Base-by-base conservation (phyloP, 805 yeast genomes). In the Isabelozyma rhagii region DNA sequence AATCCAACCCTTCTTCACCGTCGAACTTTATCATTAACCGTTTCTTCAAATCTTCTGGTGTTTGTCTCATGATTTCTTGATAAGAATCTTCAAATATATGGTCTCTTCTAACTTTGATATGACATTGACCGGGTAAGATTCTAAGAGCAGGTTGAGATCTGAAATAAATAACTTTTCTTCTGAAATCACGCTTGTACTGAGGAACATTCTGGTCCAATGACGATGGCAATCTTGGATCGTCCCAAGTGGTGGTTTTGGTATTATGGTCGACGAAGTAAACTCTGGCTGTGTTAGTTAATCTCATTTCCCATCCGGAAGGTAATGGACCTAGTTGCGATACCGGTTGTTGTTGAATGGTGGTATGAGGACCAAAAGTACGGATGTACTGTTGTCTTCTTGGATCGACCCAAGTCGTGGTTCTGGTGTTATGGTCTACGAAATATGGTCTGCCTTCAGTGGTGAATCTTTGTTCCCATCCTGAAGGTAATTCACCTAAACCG, bases 291-390 rank as follows among this genome's bases (percentile, higher is more conserved):
- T 94, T 94, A 41, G 99, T 96, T 64, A 94, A 81, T 72, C 99
- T 87, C 99, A 94, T 94, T 76, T 94, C 99, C 99, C 99, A 94
- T 48, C 99, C 99, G 48, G 93, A 84, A 44, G 99, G 99, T 64
- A 94, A 78, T 47, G 99, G 99, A 14, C 99, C 99, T 69, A 94
- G 79, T 65, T 96, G 98, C 42, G 96, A 87, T 10, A 94, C 97
- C 29, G 98, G 97, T 75, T 94, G 99, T 61, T 94, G 98, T 73
- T 92, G 97, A 58, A 93, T 90, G 17, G 97, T 90, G 4, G 97
- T 87, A 61, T 83, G 71, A 81, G 92, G 79, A 27, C 97, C 98
- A 68, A 88, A 91, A 53, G 96, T 90, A 67, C 97, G 87, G 60
- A 94, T 94, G 69, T 90, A 94, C 74, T 94, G 99, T 72, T 94